These are phyloP conservation scores for Venturiaceae sp. DNA, from an alignment of 2,329 filamentous ascomycete species.

Conservation along the genomic window DNA sequence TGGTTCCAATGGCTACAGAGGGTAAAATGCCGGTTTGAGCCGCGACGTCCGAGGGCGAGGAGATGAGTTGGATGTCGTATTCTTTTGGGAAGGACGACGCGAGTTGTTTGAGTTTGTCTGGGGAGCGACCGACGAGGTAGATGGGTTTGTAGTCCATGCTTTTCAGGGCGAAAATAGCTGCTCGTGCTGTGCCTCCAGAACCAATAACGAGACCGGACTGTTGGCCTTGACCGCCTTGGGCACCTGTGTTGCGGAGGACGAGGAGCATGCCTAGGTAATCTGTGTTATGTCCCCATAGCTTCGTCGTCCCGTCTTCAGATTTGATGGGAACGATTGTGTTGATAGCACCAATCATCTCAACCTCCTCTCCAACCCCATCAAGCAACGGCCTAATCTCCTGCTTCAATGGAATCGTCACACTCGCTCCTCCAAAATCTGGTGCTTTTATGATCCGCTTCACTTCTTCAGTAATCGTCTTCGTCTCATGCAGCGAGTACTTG, in stretches of 20 bases:
- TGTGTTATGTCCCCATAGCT: constrained; percentile 80
- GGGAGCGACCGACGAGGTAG: constrained; percentile 74
- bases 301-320: constrained; percentile 25
- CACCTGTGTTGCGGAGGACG: constrained; percentile 61
- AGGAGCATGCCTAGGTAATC: constrained; percentile 91
- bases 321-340: constrained; percentile 74
- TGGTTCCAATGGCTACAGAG: constrained; percentile 74
- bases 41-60: constrained; percentile 39
- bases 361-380: constrained; percentile 71
- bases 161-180: constrained; percentile 80
- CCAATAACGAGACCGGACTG: constrained; percentile 67
- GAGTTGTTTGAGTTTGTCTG: constrained; percentile 57
- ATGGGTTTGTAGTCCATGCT: constrained; percentile 77
- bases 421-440: constrained; percentile 79
- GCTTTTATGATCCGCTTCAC: constrained; percentile 57
- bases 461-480: constrained; percentile 48
- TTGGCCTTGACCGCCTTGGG: constrained; percentile 33
- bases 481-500: constrained; percentile 68
- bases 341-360: constrained; percentile 76
- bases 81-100: constrained; percentile 61
- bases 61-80: constrained; percentile 62
- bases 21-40: constrained; percentile 42
- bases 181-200: constrained; percentile 83
- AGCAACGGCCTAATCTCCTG: constrained; percentile 74
- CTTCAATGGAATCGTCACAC: constrained; percentile 93